phyloP scores from a whole-genome alignment of 2,329 filamentous ascomycete species.

The Botrytis pseudocinerea region DNA sequence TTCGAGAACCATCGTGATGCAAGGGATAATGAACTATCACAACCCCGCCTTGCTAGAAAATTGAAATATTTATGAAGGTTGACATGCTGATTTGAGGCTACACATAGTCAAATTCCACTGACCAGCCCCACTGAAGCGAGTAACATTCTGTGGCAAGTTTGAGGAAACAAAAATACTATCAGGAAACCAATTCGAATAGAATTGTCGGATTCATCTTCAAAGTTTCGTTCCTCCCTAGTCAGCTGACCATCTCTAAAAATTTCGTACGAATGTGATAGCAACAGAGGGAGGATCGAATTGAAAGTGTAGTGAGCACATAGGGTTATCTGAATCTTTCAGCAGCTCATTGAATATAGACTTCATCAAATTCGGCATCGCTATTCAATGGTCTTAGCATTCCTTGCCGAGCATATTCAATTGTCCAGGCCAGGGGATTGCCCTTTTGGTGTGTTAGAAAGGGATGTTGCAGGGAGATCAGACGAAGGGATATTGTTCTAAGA shows the following conservation, averaged over 20 bases:
- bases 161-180: not conserved
- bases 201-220: not conserved
- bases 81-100: conserved; percentile 23
- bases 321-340: not conserved
- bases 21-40: conserved; percentile 32
- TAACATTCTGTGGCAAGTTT: conserved; percentile 2
- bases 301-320: not conserved
- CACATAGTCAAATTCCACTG: conserved; percentile 24
- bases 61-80: conserved; percentile 21
- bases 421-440: not conserved
- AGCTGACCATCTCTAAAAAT: not conserved
- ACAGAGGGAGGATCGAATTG: not conserved
- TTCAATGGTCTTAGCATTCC: conserved; percentile 21
- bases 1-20: conserved; percentile 31
- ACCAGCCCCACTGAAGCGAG: conserved; percentile 25
- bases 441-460: not conserved
- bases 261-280: not conserved
- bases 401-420: conserved; percentile 17
- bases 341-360: not conserved
- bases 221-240: not conserved
- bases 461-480: conserved; percentile 13
- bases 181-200: not conserved
- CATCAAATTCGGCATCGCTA: not conserved
- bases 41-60: conserved; percentile 20
- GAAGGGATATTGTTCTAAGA: not conserved